A percentile compares a stretch with the other conserved stretches of the same genome.
Evolutionary conservation across 768 basidiomycete species (phyloP).

Genomic region (Glaciozyma martinii): DNA sequence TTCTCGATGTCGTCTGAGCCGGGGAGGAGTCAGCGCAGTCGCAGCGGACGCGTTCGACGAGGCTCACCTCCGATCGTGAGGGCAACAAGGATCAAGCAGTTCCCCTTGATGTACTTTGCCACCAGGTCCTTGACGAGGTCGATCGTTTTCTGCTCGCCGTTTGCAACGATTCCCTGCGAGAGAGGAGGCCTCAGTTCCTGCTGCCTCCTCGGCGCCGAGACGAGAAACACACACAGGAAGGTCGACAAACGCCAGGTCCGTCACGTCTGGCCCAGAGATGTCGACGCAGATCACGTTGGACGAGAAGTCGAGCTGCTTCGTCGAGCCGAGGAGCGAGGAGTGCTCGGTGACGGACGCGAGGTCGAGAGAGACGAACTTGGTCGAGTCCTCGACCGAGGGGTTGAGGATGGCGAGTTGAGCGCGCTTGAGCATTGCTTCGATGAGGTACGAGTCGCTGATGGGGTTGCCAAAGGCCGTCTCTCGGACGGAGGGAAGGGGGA

Average conservation of each 20-base stretch:
- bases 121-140: conserved; percentile 46
- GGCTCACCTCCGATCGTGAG: conserved; percentile 56
- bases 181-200: background rate
- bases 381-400: conserved; percentile 11
- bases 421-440: conserved; percentile 52
- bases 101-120: conserved; percentile 45
- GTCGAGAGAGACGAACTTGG: conserved; percentile 22
- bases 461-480: conserved; percentile 44
- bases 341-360: conserved; percentile 5
- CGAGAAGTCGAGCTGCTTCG: conserved; percentile 39
- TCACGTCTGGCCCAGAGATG: conserved; percentile 45
- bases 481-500: conserved; percentile 30
- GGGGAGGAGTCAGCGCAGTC: background rate
- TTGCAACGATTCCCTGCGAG: conserved; percentile 44
- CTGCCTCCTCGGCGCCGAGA: conserved; percentile 22
- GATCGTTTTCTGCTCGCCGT: conserved; percentile 44
- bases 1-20: conserved; percentile 61
- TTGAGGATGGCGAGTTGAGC: conserved; percentile 54
- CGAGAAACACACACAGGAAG: conserved; percentile 22
- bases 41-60: too few relatives aligned
- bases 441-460: conserved; percentile 43
- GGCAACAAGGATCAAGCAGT: conserved; percentile 57
- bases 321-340: conserved; percentile 23
- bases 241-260: conserved; percentile 37
- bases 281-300: conserved; percentile 48